phyloP scores from a whole-genome alignment of 2,329 filamentous ascomycete genomes.

The Paecilomyces niveus region DNA sequence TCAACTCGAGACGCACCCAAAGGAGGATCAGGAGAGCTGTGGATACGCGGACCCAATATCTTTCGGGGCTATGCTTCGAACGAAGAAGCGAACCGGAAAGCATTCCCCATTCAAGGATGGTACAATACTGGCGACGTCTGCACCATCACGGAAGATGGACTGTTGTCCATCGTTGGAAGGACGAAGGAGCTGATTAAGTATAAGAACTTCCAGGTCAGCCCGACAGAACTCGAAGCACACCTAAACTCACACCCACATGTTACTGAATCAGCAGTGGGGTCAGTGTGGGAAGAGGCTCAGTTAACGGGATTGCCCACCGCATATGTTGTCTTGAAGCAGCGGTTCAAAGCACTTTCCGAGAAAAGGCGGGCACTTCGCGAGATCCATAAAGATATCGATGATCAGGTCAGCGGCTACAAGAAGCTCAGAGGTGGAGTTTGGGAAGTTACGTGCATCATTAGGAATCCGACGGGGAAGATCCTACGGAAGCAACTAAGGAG shows the following conservation, averaged over 20 bases:
- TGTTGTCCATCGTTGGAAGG: constrained; percentile 30
- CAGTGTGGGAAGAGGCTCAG: constrained; percentile 14
- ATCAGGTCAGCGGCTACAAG: constrained; percentile 37
- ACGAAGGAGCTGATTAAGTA: constrained; percentile 40
- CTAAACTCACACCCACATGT: constrained; percentile 33
- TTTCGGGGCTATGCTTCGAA: constrained; percentile 37
- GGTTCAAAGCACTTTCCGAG: constrained; percentile 12
- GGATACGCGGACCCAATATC: constrained; percentile 40
- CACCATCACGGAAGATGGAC: constrained; percentile 24
- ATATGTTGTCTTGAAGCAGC: constrained; percentile 28
- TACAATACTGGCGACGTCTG: constrained; percentile 43
- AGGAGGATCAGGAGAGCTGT: constrained; percentile 37
- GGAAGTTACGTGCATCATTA: not conserved
- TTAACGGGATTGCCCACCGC: constrained; percentile 34
- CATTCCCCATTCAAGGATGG: constrained; percentile 34
- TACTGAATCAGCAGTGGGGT: constrained; percentile 28
- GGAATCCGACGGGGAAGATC: constrained; percentile 1
- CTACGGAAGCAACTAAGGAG: not conserved
- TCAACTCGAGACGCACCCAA: constrained; percentile 26
- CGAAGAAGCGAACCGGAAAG: constrained; percentile 29
- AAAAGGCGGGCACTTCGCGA: constrained; percentile 16
- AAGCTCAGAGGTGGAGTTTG: constrained; percentile 19
- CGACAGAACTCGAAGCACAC: constrained; percentile 30
- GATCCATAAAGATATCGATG: constrained; percentile 25
- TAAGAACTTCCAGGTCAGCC: constrained; percentile 37